phyloP scores from a whole-genome alignment of 2,329 filamentous ascomycete genomes.

The Trichoderma koningiopsis region DNA sequence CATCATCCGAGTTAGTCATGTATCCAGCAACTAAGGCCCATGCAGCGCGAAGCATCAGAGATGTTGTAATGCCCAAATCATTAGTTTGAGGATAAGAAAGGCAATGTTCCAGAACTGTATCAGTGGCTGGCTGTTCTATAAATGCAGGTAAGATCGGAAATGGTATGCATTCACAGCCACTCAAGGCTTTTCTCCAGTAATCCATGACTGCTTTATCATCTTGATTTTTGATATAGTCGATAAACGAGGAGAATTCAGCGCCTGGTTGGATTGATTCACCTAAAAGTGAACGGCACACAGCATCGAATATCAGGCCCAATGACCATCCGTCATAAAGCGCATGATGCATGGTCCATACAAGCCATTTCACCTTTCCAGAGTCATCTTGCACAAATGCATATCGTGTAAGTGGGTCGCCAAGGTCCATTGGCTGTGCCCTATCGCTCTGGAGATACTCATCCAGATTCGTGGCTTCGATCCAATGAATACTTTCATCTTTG shows the following conservation, averaged over 20 bases:
- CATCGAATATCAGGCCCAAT: conserved; percentile 48
- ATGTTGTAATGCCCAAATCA: conserved; percentile 5
- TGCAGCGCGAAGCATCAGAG: conserved; percentile 41
- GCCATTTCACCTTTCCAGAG: conserved; percentile 43
- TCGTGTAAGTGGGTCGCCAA: conserved; percentile 45
- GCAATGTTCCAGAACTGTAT: background rate
- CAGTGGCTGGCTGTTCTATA: background rate
- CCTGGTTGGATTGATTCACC: no score
- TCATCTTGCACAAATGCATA: conserved; percentile 43
- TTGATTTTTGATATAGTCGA: conserved; percentile 41
- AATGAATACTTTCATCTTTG: conserved; percentile 31
- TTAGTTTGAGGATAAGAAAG: no score
- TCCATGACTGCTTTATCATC: background rate
- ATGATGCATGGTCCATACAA: conserved; percentile 48
- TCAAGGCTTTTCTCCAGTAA: background rate
- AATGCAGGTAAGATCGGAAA: conserved; percentile 8
- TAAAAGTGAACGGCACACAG: conserved; percentile 24
- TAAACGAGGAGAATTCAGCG: conserved; percentile 45
- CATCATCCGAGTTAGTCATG: no score
- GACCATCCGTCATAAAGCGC: conserved; percentile 51
- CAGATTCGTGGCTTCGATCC: conserved; percentile 33
- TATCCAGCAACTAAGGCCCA: conserved; percentile 52
- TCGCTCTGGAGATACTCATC: conserved; percentile 43
- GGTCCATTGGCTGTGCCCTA: conserved; percentile 39
- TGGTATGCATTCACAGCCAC: background rate